Base-by-base conservation (phyloP, 306 rosid genomes). In the Calophaca sinica region DNA sequence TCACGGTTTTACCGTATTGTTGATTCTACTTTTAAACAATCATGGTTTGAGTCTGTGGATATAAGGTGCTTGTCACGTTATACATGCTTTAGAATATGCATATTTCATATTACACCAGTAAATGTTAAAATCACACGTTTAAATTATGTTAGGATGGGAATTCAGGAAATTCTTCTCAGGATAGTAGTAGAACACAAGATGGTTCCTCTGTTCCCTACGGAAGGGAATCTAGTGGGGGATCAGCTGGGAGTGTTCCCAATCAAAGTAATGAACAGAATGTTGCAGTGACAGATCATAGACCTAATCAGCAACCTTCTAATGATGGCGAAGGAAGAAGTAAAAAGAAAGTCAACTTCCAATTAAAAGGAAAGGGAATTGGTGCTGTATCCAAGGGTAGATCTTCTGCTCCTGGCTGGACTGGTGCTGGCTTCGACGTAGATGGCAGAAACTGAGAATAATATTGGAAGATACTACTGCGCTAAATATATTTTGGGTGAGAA, bases 341-440 rank as follows among this genome's bases (percentile, higher is more conserved):
- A 78, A 94, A 87, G 94, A 94, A 87, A 82, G 83, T 52, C 41
- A 91, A 86, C 83, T 76, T 84, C 64, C 97, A 88, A 45, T 80
- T 87, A 61, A 89, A 88, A 84, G 98, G 96, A 80, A 94, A 80
- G 82, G 97, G 94, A 86, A 81, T 89, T 36, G 98, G 96, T 55
- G 97, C 88, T 9, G 87, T 85, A 82, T 77, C 94, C 31, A 91
- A 88, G 81, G 90, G 96, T 50, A 91, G 91, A 85, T 54, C 96
- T 6, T 54, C 96, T 6, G 85, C 81, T 38, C 79, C 94, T 68
- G 98, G 93, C 44, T 94, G 97, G 96, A 91, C 96, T 32, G 98
- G 97, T 32, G 84, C 98, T 52, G 98, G 97, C 70, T 94, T 94
- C 80, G 94, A 91, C 55, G 98, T 88, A 66, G 93, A 89, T 82